phyloP scores from a whole-genome alignment of 2,329 filamentous ascomycete species.

The Ophiostoma perfectum region DNA sequence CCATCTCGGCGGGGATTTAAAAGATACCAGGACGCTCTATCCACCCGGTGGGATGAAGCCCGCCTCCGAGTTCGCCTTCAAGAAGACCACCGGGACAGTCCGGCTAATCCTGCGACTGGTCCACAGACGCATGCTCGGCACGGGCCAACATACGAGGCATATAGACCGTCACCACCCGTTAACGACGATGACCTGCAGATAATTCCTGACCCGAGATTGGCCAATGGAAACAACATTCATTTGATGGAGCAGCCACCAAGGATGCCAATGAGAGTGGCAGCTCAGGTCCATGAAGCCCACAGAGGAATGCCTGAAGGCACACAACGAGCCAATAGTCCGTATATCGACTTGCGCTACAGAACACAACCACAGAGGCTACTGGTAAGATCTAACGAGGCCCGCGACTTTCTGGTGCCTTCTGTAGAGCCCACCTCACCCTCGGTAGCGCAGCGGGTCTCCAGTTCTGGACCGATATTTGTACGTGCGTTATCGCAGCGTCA shows the following conservation, averaged over 20 bases:
- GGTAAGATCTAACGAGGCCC: conserved; percentile 28
- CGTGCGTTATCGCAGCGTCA: conserved; percentile 17
- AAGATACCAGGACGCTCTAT: conserved; percentile 39
- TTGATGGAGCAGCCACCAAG: not conserved
- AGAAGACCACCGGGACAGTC: not conserved
- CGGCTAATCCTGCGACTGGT: not conserved
- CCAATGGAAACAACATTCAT: not conserved
- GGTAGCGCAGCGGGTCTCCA: conserved; percentile 37
- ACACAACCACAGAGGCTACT: conserved; percentile 5
- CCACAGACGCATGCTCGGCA: not conserved
- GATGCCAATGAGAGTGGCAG: not conserved
- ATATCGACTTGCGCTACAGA: not conserved
- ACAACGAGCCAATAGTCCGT: not conserved
- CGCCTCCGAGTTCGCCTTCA: conserved; percentile 29
- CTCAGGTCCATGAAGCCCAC: not conserved
- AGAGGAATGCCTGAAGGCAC: not conserved
- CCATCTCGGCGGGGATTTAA: conserved; percentile 39
- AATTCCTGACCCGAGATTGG: not conserved
- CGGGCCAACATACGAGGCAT: not conserved
- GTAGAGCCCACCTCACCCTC: conserved; percentile 25
- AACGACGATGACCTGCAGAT: not conserved
- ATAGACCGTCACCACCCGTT: not conserved
- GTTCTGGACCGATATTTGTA: conserved; percentile 24
- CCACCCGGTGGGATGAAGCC: conserved; percentile 33
- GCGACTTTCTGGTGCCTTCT: conserved; percentile 43